Evolutionary conservation across 208 protist species (phyloP), one percentile per base, ranked within the genome.

Genomic region (Leishmania arabica): DNA sequence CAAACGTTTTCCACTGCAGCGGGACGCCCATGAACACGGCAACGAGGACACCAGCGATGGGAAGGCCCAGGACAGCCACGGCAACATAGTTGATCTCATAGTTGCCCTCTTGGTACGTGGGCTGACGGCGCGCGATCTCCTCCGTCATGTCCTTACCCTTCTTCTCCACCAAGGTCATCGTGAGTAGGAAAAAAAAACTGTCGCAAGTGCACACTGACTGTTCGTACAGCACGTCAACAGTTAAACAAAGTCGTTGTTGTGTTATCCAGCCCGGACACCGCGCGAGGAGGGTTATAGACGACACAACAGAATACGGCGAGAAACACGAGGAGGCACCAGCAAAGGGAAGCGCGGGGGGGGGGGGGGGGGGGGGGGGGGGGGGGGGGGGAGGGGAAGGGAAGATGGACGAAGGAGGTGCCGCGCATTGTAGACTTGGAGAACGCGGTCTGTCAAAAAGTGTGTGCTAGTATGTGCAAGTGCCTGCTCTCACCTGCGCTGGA

Each of bases 41-140:
- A 40, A 34, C 49, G 66, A 87, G 13, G 19, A 85, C 77, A 69
- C 83, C 87, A 66, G 88, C 6, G 6, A 92, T 70, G 42, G 93
- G 93, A 15, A 95, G 42, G 54, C 68, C n/a, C 42, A 97, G 81
- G 5, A 97, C 92, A 51, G 86, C 90, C 66, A 89, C 81, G 42
- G 92, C 92, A 77, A 97, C 80, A 78, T 89, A 95, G 89, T 97
- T 95, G 71, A 97, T 90, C 82, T 93, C 86, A 75, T 91, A 97
- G 78, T 95, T 89, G 42, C 90, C 86, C 49, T 88, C 86, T 27
- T 86, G 76, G 81, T 80, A 97, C 68, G 86, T 90, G 21, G 93
- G 89, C 65, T 89, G 80, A 60, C 90, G 85, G 80, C 83, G 86
- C 53, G 69, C 31, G 21, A 75, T 31, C 85, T 93, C 90, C 78